These are phyloP conservation scores for Epichloe gansuensis DNA, from an alignment of 2,329 filamentous ascomycete genomes.

Conservation along the genomic window DNA sequence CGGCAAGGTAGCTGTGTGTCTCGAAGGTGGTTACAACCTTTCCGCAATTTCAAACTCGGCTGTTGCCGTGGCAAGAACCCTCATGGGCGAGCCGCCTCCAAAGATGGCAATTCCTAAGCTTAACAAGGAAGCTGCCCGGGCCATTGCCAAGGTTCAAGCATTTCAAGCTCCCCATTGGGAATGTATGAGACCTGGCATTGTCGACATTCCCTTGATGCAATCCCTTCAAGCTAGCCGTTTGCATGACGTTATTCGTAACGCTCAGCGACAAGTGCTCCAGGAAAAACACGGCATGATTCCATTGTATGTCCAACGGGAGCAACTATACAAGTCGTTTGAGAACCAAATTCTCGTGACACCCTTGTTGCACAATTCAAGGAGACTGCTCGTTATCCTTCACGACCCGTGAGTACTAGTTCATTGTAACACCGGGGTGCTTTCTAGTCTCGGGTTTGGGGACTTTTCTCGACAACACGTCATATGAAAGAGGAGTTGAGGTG, in stretches of 20 bases:
- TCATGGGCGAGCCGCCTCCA: conserved; percentile 88
- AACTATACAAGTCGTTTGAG: conserved; percentile 64
- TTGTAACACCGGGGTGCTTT: background rate
- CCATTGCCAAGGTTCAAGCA: conserved; percentile 46
- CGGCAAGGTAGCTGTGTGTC: conserved; percentile 81
- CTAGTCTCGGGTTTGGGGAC: background rate
- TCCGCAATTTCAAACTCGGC: conserved; percentile 86
- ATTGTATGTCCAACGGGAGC: conserved; percentile 64
- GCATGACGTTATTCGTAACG: conserved; percentile 68
- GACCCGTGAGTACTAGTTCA: conserved; percentile 55
- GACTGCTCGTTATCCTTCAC: conserved; percentile 76
- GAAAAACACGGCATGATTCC: conserved; percentile 67
- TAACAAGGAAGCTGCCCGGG: conserved; percentile 43
- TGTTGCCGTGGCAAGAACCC: conserved; percentile 75
- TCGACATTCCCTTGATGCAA: conserved; percentile 40
- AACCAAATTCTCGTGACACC: conserved; percentile 78
- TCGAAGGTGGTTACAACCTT: conserved; percentile 95
- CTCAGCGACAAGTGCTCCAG: conserved; percentile 60
- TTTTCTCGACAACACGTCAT: background rate
- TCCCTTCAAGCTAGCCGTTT: conserved; percentile 49
- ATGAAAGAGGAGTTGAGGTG: background rate
- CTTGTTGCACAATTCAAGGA: conserved; percentile 51
- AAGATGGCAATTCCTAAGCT: conserved; percentile 44
- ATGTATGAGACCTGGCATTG: conserved; percentile 63
- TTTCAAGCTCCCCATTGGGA: conserved; percentile 68